Evolutionary conservation across 352 stramenopile genomes (phyloP), one percentile per base, ranked within the genome.

Genomic region (Pythium phragmitis): DNA sequence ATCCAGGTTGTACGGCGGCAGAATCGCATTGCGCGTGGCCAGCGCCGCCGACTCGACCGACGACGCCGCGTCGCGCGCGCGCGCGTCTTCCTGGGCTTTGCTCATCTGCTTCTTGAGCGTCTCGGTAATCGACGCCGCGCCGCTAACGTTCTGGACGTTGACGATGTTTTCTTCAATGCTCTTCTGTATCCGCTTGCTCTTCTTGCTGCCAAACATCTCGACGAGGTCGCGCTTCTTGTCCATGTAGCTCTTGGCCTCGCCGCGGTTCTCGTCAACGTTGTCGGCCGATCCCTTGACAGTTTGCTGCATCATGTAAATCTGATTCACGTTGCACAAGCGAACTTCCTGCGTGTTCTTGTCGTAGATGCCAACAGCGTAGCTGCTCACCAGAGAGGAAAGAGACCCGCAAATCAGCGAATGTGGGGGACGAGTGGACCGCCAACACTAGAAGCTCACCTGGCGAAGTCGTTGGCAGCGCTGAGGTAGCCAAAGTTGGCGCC

Each of bases 291-390:
- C 82, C 68, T 92, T 92, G 43, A 92, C 76, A 17, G 69, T 85
- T 62, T 94, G 85, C 58, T 94, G 85, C 83, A 94, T 88, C 51
- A 94, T 83, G 72, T 94, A 94, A 57, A 94, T 68, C 75, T 94
- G 85, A 39, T 77, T 65, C 23, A 94, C 77, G 70, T 92, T 91
- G 74, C 76, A 89, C 33, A 94, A 60, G 30, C 83, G 80, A 45
- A 94, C 85, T 37, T 87, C 76, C 50, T 80, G 76, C 14, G 78
- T 89, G 60, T 76, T 79, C 71, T 86, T 90, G 69, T 94, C 85
- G 46, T 82, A 91, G 16, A 94, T 73, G 36, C 85, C 85, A 11
- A 94, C 74, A 2, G 76, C 85, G 57, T 94, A 92, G 68, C 74
- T 82, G 8, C 12, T 39, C 28, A 28, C 11, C 9, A 23, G n/a